phyloP scores from a whole-genome alignment of 306 rosid species.

The Prunus padus region DNA sequence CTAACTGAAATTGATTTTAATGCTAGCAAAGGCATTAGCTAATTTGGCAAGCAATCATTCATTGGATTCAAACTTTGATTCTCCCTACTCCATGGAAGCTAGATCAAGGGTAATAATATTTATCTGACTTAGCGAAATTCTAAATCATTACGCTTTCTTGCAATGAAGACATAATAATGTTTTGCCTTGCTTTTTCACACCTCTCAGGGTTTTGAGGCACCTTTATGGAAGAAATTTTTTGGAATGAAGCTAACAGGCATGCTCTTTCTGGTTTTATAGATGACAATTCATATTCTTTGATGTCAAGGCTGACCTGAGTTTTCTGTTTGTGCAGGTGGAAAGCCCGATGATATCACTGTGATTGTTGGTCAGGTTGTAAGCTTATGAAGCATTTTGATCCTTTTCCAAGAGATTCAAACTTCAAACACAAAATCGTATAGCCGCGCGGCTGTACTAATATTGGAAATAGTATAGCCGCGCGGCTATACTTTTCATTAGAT shows the following conservation, averaged over 20 bases:
- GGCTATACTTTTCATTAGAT: too few relatives aligned
- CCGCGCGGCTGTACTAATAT: too few relatives aligned
- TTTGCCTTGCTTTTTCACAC: background rate
- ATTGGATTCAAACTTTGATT: constrained; percentile 68
- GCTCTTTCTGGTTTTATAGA: constrained; percentile 1
- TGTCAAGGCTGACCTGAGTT: constrained; percentile 12
- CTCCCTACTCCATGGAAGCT: constrained; percentile 90
- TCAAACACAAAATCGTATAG: background rate
- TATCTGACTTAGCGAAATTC: background rate
- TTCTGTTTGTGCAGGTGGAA: constrained; percentile 64
- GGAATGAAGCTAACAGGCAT: constrained; percentile 90
- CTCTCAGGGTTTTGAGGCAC: constrained; percentile 82
- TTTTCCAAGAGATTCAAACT: background rate
- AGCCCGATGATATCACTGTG: constrained; percentile 81
- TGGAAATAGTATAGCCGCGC: too few relatives aligned
- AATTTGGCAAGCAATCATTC: constrained; percentile 81
- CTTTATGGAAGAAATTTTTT: constrained; percentile 82
- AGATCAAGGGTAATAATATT: constrained; percentile 55
- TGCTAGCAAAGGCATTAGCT: constrained; percentile 93
- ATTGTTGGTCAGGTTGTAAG: constrained; percentile 73
- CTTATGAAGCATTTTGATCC: constrained; percentile 38
- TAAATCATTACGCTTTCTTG: background rate
- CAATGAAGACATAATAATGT: background rate
- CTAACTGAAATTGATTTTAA: constrained; percentile 35
- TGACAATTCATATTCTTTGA: background rate